phyloP scores from a whole-genome alignment of 768 basidiomycete species.

The Rhodocollybia butyracea region DNA sequence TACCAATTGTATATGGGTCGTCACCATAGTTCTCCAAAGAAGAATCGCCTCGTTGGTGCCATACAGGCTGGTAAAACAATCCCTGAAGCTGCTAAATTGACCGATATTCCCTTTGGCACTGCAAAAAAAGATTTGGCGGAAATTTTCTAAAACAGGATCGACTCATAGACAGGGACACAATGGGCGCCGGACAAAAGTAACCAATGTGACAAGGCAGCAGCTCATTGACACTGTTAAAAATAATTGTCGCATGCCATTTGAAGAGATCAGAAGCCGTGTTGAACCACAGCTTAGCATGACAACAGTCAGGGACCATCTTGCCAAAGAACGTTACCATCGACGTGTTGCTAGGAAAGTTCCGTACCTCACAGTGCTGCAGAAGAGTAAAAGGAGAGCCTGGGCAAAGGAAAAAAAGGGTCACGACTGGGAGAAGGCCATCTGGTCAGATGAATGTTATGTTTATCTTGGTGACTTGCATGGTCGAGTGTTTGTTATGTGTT shows the following conservation, averaged over 20 bases:
- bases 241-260: slow-evolving; percentile 10
- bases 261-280: slow-evolving; percentile 11
- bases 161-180: too few species aligned
- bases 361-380: slow-evolving; percentile 8
- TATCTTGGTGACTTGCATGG: slow-evolving; percentile 8
- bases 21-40: neutral
- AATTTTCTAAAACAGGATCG: slow-evolving; percentile 5
- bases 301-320: slow-evolving; percentile 8
- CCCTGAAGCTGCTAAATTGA: neutral
- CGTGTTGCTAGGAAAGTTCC: slow-evolving; percentile 15
- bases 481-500: slow-evolving; percentile 11
- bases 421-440: slow-evolving; percentile 11
- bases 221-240: slow-evolving; percentile 1
- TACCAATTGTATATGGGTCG: too few species aligned
- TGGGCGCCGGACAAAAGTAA: too few species aligned
- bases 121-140: slow-evolving; percentile 4
- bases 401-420: slow-evolving; percentile 4
- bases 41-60: neutral
- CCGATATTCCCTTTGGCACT: neutral
- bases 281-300: slow-evolving; percentile 8
- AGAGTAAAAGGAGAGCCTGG: slow-evolving; percentile 10
- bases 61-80: neutral
- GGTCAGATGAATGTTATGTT: slow-evolving; percentile 16
- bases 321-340: slow-evolving; percentile 11
- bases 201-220: too few species aligned